Base-by-base conservation (phyloP, 2,329 filamentous ascomycete genomes). In the Dichotomopilus funicola region DNA sequence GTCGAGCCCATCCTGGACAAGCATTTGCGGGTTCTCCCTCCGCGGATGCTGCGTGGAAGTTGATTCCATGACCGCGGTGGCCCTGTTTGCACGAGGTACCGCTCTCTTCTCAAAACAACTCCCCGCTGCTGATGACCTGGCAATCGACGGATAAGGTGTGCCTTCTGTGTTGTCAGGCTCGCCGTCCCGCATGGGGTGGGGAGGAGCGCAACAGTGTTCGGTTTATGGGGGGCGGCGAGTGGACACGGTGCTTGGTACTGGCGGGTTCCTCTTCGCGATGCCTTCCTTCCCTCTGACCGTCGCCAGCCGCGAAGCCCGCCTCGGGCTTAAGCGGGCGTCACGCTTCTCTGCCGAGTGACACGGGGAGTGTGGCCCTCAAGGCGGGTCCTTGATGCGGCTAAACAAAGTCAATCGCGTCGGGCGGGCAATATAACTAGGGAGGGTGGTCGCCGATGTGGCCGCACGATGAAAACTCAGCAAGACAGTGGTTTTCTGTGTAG, bases 371-470 rank as follows among this genome's bases (percentile, higher is more conserved):
- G 48, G 38, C 27, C 37, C 33, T 45, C 19, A n/a, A 46, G 27
- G 42, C 12, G 27, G 35, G 36, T 54, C 44, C 46, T 59, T 37
- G 53, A 55, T 56, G 62, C 59, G 62, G 60, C 62, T 65, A 63
- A 63, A 63, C 60, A 56, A 47, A 27, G 19, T 27, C 19, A 46
- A 60, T 55, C 55, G 60, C 51, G 61, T 61, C 51, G 57, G 59
- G 53, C 55, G 55, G 45, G 40, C 44, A 57, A 51, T 42, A 34
- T 4, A 49, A 11, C 35, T 40, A 6, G 37, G 49, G 45, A 58
- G 55, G 61, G 59, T 60, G 61, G 62, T 42, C 61, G 61, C 60
- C 54, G 38, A 55, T 59, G 55, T 47, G 63, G 61, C 55, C 62
- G 51, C 60, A 45, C 41, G 31, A 51, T 45, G 34, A 53, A 53